phyloP scores from a whole-genome alignment of 2,329 filamentous ascomycete genomes.

The Ophiostoma sp. region DNA sequence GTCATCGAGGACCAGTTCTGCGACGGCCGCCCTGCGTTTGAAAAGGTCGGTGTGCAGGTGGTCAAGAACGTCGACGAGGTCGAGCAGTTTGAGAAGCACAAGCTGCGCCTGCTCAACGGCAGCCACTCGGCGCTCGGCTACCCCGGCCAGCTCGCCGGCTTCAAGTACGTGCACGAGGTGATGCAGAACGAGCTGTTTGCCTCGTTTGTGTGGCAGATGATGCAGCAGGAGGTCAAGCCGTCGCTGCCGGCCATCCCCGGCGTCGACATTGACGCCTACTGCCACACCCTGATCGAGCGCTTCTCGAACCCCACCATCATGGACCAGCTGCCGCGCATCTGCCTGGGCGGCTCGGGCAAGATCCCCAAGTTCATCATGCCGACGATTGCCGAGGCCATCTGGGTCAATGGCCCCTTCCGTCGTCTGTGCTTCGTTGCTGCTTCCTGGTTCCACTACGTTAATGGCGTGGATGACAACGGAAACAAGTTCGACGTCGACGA shows the following conservation, averaged over 20 bases:
- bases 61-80: slow-evolving; percentile 48
- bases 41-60: slow-evolving; percentile 49
- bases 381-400: slow-evolving; percentile 44
- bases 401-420: slow-evolving; percentile 41
- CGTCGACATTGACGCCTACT: slow-evolving; percentile 49
- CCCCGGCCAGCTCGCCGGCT: slow-evolving; percentile 47
- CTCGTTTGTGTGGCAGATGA: slow-evolving; percentile 50
- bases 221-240: slow-evolving; percentile 51
- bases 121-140: slow-evolving; percentile 50
- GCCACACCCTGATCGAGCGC: slow-evolving; percentile 48
- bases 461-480: slow-evolving; percentile 47
- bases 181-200: slow-evolving; percentile 45
- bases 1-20: slow-evolving; percentile 50
- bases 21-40: slow-evolving; percentile 48
- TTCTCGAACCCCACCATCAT: slow-evolving; percentile 54
- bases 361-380: slow-evolving; percentile 50
- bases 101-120: slow-evolving; percentile 51
- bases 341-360: slow-evolving; percentile 50
- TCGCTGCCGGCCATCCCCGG: slow-evolving; percentile 46
- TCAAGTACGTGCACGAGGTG: slow-evolving; percentile 51
- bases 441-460: slow-evolving; percentile 49
- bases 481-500: slow-evolving; percentile 42
- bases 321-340: slow-evolving; percentile 50
- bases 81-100: slow-evolving; percentile 53
- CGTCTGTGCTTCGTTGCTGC: slow-evolving; percentile 46